Evolutionary conservation across 2,329 filamentous ascomycete species (phyloP), one percentile per base, ranked within the genome.

Genomic region (Aspergillus brasiliensis): DNA sequence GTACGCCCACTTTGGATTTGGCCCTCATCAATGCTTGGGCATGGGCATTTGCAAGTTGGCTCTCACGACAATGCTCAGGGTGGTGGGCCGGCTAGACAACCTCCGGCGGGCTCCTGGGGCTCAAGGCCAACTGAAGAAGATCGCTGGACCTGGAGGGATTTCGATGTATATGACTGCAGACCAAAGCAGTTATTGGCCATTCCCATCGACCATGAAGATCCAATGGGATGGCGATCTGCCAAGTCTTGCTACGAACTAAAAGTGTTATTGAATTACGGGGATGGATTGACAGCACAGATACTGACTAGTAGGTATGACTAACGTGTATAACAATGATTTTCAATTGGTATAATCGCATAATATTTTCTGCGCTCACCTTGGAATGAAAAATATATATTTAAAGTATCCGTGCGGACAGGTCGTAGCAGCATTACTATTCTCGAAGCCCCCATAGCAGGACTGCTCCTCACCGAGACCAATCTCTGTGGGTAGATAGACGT

Each of bases 1-100:
- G 1, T 92, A 92, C 70, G 81, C 89, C 58, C 83, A 87, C 71
- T 88, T 88, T 64, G 84, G 85, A 8, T 79, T 82, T 2, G 88
- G 88, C 0, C 82, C 87, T 8, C 86, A 91, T 66, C 77, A 83
- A 13, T 88, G 85, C 64, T 76, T 91, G 0, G 88, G 87, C 3
- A 56, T 72, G 13, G 71, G 62, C 11, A 65, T 75, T 27, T 73
- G 71, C 56, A 70, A 73, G 51, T 53, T 69, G n/a, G 72, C 69
- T 28, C 65, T 76, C 42, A 72, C 76, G 3, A 73, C 75, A 7
- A 78, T 78, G 71, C 69, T 79, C 8, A 76, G 75, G 60, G 73
- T 78, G 0, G 68, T 80, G 31, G 77, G 76, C 15, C 69, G 73
- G 38, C 61, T 80, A 57, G 73, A 77, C 56, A 78, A 79, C 57